A percentile compares a stretch with the other conserved stretches of the same genome.
These are phyloP conservation scores for Nakazawaea wyomingensis DNA, from an alignment of 805 yeast genomes.

Conservation along the genomic window DNA sequence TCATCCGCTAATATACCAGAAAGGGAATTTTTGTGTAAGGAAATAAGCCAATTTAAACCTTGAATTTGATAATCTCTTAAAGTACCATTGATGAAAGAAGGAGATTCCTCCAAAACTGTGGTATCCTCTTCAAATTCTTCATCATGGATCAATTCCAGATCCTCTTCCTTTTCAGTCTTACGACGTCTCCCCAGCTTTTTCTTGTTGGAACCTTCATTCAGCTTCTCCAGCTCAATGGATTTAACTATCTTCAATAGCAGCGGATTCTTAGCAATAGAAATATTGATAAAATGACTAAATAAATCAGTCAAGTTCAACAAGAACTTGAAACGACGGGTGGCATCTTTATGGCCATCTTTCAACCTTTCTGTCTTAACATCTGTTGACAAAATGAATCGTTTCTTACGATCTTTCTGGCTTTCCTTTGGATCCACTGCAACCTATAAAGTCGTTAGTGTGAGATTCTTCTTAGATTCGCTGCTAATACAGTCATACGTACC, in stretches of 20 bases:
- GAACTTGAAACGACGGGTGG: constrained; percentile 76
- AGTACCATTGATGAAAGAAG: constrained; percentile 69
- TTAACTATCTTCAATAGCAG: constrained; percentile 56
- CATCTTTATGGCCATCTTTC: constrained; percentile 51
- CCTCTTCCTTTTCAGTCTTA: constrained; percentile 94
- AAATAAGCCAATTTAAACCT: constrained; percentile 92
- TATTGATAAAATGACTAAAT: constrained; percentile 82
- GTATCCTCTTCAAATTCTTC: constrained; percentile 64
- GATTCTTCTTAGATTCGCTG: background rate
- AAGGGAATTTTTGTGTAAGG: constrained; percentile 79
- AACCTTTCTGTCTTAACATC: constrained; percentile 57
- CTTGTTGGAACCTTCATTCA: constrained; percentile 18
- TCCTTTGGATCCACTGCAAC: constrained; percentile 15
- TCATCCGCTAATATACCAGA: constrained; percentile 97
- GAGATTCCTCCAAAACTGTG: constrained; percentile 81
- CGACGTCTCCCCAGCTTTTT: constrained; percentile 49
- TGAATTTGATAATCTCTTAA: constrained; percentile 90
- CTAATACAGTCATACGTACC: background rate
- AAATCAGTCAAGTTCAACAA: constrained; percentile 77
- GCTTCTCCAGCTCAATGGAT: constrained; percentile 44
- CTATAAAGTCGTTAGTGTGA: background rate
- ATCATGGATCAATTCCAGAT: constrained; percentile 81
- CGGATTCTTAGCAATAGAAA: constrained; percentile 75
- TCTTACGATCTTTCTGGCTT: constrained; percentile 35
- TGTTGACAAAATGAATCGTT: constrained; percentile 41